These are phyloP conservation scores for Phytophthora palmivora DNA, from an alignment of 352 stramenopile species.

Conservation along the genomic window DNA sequence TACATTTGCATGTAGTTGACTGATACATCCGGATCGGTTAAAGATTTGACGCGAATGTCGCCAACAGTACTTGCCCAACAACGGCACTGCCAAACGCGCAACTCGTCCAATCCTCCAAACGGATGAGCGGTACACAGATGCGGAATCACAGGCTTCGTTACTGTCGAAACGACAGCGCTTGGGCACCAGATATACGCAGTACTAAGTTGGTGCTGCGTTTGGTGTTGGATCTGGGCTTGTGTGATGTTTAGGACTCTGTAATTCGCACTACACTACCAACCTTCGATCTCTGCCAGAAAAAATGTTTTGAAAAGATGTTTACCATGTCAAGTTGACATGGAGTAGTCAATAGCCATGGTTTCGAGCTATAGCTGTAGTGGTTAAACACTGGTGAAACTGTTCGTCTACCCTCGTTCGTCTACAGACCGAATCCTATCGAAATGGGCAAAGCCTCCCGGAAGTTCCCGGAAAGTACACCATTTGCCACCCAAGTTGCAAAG, in stretches of 20 bases:
- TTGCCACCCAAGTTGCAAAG: no score
- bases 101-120: slow-evolving; percentile 33
- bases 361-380: no score
- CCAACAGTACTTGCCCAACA: no score
- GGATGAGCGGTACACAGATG: slow-evolving; percentile 30
- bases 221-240: background rate
- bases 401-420: slow-evolving; percentile 25
- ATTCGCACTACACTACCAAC: background rate
- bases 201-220: no score
- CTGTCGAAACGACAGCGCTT: no score
- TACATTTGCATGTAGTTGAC: no score
- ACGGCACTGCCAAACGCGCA: slow-evolving; percentile 23
- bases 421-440: slow-evolving; percentile 27
- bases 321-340: no score
- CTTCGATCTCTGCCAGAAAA: background rate
- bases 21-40: background rate
- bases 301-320: no score
- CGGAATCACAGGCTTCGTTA: no score
- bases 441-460: slow-evolving; percentile 27
- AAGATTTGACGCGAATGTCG: slow-evolving; percentile 11
- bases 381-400: background rate
- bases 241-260: background rate
- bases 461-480: no score
- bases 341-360: no score
- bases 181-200: no score